Percentiles rank a stretch among this genome's conserved stretches.
phyloP scores from a whole-genome alignment of 73 alveolate species.

The Tetrahymena elliotti region DNA sequence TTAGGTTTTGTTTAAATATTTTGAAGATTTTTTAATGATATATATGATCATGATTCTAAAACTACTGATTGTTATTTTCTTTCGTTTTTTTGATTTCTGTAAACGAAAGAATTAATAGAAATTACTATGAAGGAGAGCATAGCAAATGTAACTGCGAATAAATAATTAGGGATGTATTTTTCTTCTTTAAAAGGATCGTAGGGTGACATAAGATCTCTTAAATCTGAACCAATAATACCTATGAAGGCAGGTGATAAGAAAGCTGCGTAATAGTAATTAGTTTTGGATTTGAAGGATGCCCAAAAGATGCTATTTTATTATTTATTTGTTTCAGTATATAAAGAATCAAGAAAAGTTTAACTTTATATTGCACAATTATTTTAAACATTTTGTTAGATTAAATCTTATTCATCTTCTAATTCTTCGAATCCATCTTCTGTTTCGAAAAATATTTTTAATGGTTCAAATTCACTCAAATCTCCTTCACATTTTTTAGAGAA shows the following conservation, averaged over 20 bases:
- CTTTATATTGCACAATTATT: too few relatives aligned
- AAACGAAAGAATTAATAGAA: neutral
- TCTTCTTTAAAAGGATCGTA: neutral
- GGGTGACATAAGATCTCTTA: neutral
- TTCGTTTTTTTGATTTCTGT: neutral
- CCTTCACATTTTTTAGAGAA: neutral
- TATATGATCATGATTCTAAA: too few relatives aligned
- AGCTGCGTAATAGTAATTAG: neutral
- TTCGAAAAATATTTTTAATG: neutral
- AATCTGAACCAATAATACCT: neutral
- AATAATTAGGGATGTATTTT: neutral
- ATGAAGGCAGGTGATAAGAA: neutral
- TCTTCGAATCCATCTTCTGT: too few relatives aligned
- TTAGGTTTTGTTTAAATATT: too few relatives aligned
- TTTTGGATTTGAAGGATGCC: too few relatives aligned
- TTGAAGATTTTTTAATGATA: too few relatives aligned
- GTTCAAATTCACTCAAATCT: neutral
- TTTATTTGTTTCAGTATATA: too few relatives aligned
- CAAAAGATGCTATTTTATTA: too few relatives aligned
- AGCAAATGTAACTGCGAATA: neutral
- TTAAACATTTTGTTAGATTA: too few relatives aligned
- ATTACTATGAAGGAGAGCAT: neutral
- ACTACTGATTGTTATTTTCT: too few relatives aligned
- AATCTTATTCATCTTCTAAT: too few relatives aligned
- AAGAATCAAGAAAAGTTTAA: too few relatives aligned